Evolutionary conservation across 2,329 filamentous ascomycete species (phyloP).

Genomic region (Microdochium trichocladiopsis): DNA sequence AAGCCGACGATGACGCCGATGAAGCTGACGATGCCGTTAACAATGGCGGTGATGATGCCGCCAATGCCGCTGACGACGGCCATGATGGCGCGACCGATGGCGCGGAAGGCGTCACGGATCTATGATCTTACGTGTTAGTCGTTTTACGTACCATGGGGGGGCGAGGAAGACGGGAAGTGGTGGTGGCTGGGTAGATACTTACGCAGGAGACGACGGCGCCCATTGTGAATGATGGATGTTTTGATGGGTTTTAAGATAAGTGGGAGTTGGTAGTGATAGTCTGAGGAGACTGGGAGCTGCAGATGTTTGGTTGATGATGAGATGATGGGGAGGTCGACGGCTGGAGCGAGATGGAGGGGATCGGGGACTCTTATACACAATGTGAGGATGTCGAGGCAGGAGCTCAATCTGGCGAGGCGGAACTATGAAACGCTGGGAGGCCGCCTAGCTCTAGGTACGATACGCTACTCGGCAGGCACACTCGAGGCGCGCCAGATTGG

Average conservation of each 20-base stretch:
- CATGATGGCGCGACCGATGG: constrained; percentile 62
- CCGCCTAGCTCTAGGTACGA: background rate
- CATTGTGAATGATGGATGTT: constrained; percentile 38
- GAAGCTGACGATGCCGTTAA: constrained; percentile 59
- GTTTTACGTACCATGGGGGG: too few species aligned
- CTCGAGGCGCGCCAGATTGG: background rate
- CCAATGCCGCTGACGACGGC: constrained; percentile 62
- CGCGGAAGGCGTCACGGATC: constrained; percentile 52
- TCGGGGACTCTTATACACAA: background rate
- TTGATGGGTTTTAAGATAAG: constrained; percentile 1
- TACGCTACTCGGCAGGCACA: background rate
- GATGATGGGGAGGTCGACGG: background rate
- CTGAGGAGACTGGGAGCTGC: background rate
- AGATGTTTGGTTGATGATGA: background rate
- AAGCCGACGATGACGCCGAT: constrained; percentile 61
- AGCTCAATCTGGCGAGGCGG: background rate
- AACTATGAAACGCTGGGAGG: background rate
- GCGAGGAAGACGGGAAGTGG: too few species aligned
- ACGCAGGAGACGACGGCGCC: constrained; percentile 80
- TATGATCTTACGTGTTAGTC: constrained; percentile 22
- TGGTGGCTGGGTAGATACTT: constrained; percentile 32
- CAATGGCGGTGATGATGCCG: constrained; percentile 56
- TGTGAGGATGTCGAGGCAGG: background rate
- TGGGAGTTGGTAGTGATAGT: background rate
- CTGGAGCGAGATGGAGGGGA: background rate